phyloP scores from a whole-genome alignment of 2,329 filamentous ascomycete species.

The Didymosphaeria variabile region DNA sequence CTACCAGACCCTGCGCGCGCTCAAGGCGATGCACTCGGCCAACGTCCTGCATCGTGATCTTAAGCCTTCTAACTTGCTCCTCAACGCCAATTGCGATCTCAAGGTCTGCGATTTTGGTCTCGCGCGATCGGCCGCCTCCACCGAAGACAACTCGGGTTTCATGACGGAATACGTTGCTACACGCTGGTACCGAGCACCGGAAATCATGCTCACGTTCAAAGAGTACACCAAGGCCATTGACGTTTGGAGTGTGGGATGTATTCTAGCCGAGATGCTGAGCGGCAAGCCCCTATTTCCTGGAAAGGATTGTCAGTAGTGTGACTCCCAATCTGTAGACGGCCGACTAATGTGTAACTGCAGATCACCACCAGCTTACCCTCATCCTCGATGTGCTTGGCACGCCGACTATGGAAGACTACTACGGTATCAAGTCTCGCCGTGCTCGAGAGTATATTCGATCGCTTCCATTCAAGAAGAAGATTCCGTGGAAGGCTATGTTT shows the following conservation, averaged over 20 bases:
- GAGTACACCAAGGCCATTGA: conserved; percentile 99
- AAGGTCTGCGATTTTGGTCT: conserved; percentile 99
- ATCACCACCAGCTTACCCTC: conserved; percentile 96
- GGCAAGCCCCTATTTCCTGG: conserved; percentile 98
- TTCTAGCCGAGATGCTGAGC: conserved; percentile 97
- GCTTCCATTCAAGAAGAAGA: conserved; percentile 99
- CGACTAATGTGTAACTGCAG: conserved; percentile 55
- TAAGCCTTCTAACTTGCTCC: conserved; percentile 94
- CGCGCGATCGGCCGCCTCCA: conserved; percentile 92
- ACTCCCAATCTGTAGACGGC: neutral
- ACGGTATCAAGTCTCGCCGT: conserved; percentile 97
- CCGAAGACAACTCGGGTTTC: conserved; percentile 99
- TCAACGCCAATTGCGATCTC: conserved; percentile 98
- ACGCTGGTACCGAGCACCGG: conserved; percentile 97
- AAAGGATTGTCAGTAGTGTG: conserved; percentile 83
- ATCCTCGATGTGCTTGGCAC: conserved; percentile 98
- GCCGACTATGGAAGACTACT: conserved; percentile 99
- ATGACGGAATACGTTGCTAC: conserved; percentile 99
- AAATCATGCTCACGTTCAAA: conserved; percentile 99
- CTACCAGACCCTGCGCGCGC: conserved; percentile 95
- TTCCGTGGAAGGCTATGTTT: conserved; percentile 95
- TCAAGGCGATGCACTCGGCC: conserved; percentile 99
- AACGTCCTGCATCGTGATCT: conserved; percentile 97
- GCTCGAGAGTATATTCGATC: conserved; percentile 98
- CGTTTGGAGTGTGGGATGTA: conserved; percentile 98